These are phyloP conservation scores for Phytopythium cucurbitacearum DNA, from an alignment of 352 stramenopile genomes.

Conservation along the genomic window DNA sequence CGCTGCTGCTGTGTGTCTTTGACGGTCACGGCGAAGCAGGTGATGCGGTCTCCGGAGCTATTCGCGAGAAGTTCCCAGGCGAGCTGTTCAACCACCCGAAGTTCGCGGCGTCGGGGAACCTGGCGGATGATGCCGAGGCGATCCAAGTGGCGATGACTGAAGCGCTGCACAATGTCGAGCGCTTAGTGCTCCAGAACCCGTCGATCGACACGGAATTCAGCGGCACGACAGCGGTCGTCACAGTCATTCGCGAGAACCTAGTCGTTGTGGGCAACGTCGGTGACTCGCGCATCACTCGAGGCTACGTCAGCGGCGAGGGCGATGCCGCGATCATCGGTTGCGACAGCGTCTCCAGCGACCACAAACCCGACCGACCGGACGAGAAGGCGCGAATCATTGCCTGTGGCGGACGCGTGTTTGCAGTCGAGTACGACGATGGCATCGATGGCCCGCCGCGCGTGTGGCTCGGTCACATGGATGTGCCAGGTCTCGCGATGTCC, in stretches of 20 bases:
- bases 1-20: constrained; percentile 94
- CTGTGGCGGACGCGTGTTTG: constrained; percentile 96
- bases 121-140: constrained; percentile 51
- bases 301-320: constrained; percentile 54
- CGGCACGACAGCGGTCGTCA: constrained; percentile 79
- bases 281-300: constrained; percentile 92
- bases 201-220: constrained; percentile 94
- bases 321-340: constrained; percentile 28
- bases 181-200: constrained; percentile 84
- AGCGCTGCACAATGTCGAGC: constrained; percentile 59
- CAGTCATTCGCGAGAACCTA: constrained; percentile 66
- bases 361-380: constrained; percentile 95
- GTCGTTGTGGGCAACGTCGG: constrained; percentile 96
- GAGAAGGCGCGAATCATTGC: constrained; percentile 95
- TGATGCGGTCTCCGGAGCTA: constrained; percentile 88
- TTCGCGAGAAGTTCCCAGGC: constrained; percentile 85
- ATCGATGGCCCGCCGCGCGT: constrained; percentile 97
- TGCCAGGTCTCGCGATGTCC: constrained; percentile 97
- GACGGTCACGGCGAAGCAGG: constrained; percentile 96
- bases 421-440: constrained; percentile 98
- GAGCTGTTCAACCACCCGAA: constrained; percentile 91
- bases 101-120: constrained; percentile 50
- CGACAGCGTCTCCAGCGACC: constrained; percentile 94
- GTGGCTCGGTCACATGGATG: constrained; percentile 98
- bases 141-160: constrained; percentile 59